These are phyloP conservation scores for Alloteropsis angusta DNA, from an alignment of 202 grass and related monocot genomes.

Conservation along the genomic window DNA sequence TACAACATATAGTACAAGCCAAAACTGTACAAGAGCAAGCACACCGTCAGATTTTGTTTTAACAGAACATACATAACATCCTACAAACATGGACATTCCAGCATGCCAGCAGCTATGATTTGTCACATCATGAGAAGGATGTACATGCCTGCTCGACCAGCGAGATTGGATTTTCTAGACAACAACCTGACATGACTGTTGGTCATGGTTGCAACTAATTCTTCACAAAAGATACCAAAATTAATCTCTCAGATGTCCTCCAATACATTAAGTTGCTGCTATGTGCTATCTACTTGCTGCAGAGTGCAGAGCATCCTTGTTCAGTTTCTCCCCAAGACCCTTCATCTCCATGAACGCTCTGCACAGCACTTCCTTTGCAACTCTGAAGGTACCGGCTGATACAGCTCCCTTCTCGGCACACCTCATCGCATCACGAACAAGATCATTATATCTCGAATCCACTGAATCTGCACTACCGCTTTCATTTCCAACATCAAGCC, in stretches of 20 bases:
- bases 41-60: neutral
- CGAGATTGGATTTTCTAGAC: neutral
- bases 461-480: constrained; percentile 35
- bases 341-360: constrained; percentile 71
- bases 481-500: constrained; percentile 33
- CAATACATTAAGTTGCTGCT: neutral
- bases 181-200: neutral
- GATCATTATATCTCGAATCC: constrained; percentile 58
- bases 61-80: neutral
- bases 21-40: neutral
- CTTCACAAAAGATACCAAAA: neutral
- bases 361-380: constrained; percentile 47
- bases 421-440: constrained; percentile 56
- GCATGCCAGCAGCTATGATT: neutral
- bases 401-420: constrained; percentile 72
- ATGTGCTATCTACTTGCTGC: constrained; percentile 14
- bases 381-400: constrained; percentile 52
- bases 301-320: neutral
- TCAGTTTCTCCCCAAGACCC: constrained; percentile 43
- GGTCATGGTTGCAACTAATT: neutral
- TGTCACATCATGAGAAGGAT: neutral
- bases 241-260: neutral
- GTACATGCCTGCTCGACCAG: neutral
- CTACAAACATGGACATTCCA: neutral
- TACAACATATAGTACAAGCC: neutral